A percentile compares a stretch with the other conserved stretches of the same genome.
Evolutionary conservation across 2,329 filamentous ascomycete species (phyloP).

Genomic region (Ophiostoma quercus): DNA sequence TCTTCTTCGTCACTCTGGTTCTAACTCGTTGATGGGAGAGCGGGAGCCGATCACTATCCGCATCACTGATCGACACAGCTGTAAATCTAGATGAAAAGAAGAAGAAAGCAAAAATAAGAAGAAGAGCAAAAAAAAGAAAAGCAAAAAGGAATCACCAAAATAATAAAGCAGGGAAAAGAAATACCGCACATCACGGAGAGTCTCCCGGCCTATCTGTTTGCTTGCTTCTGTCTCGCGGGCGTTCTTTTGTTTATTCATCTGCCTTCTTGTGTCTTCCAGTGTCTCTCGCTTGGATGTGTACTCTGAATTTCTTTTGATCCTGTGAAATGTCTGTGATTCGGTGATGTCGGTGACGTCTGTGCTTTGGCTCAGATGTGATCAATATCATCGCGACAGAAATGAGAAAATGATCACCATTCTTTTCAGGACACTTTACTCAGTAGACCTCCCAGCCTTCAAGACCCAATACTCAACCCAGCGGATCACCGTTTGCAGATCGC

Average conservation of each 20-base stretch:
- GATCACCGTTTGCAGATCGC: conserved; percentile 15
- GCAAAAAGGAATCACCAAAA: not conserved
- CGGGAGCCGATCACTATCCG: conserved; percentile 13
- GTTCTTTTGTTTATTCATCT: conserved; percentile 5
- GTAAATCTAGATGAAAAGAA: not conserved
- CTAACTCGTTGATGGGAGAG: not conserved
- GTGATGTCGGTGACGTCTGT: not conserved
- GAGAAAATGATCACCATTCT: not conserved
- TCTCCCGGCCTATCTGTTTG: conserved; percentile 13
- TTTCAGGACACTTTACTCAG: not conserved
- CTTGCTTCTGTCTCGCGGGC: conserved; percentile 14
- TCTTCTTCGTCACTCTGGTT: not conserved
- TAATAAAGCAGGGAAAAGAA: not conserved
- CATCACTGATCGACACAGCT: conserved; percentile 12
- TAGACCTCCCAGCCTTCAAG: not conserved
- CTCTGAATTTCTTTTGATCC: not conserved
- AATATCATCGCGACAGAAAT: not conserved
- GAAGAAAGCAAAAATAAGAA: not conserved
- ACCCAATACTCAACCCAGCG: not conserved
- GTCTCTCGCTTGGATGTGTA: conserved; percentile 1
- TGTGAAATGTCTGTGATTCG: conserved; percentile 3
- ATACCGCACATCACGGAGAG: conserved; percentile 15
- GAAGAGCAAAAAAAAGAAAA: not conserved
- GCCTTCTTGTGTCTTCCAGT: not conserved
- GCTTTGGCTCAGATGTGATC: not conserved